Base-by-base conservation (phyloP, 352 stramenopile species). In the Globisporangium solare region DNA sequence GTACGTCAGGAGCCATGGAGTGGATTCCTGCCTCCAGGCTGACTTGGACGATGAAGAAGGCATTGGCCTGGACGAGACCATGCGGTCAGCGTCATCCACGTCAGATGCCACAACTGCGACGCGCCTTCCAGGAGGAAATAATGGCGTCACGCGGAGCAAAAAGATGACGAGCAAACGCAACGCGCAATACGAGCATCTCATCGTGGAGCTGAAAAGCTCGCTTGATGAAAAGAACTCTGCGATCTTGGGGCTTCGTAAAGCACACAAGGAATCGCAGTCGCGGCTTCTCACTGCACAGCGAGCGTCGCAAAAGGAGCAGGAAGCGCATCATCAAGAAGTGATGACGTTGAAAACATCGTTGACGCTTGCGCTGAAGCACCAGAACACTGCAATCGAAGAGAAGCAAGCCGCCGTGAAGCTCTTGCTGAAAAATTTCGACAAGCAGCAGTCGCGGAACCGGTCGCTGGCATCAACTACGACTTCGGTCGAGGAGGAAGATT, bases 141-240 rank as follows among this genome's bases (percentile, higher is more conserved):
- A n/a, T 32, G 54, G 2, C 15, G 52, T 15, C 22, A 52, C 2
- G 6, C 27, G 27, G 27, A 35, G 27, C 14, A 31, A 39, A 47
- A 24, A 49, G 21, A 40, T 47, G 35, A 12, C 31, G 43, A 71
- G 64, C 8, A 66, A 57, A 31, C 61, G 76, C 8, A 70, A 60
- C 6, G 58, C 57, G 21, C 78, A 85, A 51, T 86, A 88, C 55
- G 78, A 88, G 27, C 65, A 84, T n/a, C 63, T 88, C 15, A 86
- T 88, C 32, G 68, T 83, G 1, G 78, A 88, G 51, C 66, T 88
- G 6, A 88, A 88, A 68, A 77, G 57, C 18, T 64, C 76, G 2
- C 48, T 88, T 0, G 53, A 64, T 11, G 78, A 79, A 32, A 82
- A 83, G 24, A 63, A 83, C 10, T 63, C 55, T 31, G 70, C 65